Evolutionary conservation across 1,284 basidiomycete species (phyloP).

Genomic region (Leccinum pachyderme): DNA sequence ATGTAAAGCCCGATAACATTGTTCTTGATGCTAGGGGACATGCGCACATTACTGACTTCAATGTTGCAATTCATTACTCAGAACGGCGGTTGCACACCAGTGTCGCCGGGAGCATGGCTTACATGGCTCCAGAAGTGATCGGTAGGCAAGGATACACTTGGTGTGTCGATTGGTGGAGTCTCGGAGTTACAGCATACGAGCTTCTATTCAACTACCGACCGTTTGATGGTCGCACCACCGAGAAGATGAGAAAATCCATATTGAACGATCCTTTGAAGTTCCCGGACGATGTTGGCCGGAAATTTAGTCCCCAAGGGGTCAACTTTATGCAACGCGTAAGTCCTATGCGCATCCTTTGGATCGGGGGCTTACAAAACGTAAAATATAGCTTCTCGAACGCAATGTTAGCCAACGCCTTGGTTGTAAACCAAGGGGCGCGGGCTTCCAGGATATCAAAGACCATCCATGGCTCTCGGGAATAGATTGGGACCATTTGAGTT

Average conservation of each 20-base stretch:
- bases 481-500: constrained; percentile 78
- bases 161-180: constrained; percentile 93
- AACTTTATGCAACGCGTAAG: constrained; percentile 50
- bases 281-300: constrained; percentile 52
- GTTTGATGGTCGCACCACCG: constrained; percentile 84
- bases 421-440: constrained; percentile 66
- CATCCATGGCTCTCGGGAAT: constrained; percentile 87
- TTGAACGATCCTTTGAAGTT: constrained; percentile 64
- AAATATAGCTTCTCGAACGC: constrained; percentile 76
- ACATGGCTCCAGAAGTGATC: constrained; percentile 97
- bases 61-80: constrained; percentile 97
- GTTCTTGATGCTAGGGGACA: constrained; percentile 90
- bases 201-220: constrained; percentile 86
- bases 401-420: constrained; percentile 81
- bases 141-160: constrained; percentile 78
- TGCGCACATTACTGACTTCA: constrained; percentile 97
- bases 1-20: constrained; percentile 97
- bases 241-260: constrained; percentile 83
- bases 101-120: constrained; percentile 96
- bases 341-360: constrained; percentile 11
- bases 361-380: constrained; percentile 19
- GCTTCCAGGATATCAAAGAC: constrained; percentile 70
- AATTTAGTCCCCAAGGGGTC: constrained; percentile 44
- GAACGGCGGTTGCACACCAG: constrained; percentile 83
- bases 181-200: constrained; percentile 89